A percentile compares a stretch with the other conserved stretches of the same genome.
These are phyloP conservation scores for Geum urbanum DNA, from an alignment of 306 rosid genomes.

Conservation along the genomic window DNA sequence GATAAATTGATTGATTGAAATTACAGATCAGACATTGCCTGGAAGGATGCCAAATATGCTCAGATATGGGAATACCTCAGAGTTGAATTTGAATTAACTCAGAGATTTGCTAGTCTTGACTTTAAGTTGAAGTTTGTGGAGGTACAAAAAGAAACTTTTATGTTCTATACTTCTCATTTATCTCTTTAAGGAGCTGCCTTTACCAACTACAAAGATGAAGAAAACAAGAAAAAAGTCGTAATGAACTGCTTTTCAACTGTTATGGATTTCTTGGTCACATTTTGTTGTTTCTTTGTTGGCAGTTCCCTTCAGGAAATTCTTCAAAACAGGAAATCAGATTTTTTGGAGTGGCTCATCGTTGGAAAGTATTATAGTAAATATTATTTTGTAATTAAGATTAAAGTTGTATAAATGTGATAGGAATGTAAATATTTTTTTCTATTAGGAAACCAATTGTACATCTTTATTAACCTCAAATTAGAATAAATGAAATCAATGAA, in stretches of 20 bases:
- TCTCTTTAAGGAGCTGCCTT: neutral
- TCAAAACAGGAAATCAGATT: slow-evolving; percentile 92
- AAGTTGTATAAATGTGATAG: too few species aligned
- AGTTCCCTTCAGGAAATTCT: slow-evolving; percentile 96
- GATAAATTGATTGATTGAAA: slow-evolving; percentile 15
- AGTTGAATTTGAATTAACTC: slow-evolving; percentile 91
- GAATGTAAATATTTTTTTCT: too few species aligned
- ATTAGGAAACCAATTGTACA: too few species aligned
- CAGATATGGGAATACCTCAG: slow-evolving; percentile 99
- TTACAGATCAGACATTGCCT: slow-evolving; percentile 91
- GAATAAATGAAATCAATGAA: too few species aligned
- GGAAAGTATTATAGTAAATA: too few species aligned
- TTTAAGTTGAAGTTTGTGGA: slow-evolving; percentile 98
- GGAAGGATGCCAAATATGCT: slow-evolving; percentile 99
- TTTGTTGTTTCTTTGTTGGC: slow-evolving; percentile 42
- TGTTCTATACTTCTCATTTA: neutral
- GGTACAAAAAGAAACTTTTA: slow-evolving; percentile 33
- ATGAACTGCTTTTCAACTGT: neutral
- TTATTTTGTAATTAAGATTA: too few species aligned
- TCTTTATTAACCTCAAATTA: too few species aligned
- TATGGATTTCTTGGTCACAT: neutral
- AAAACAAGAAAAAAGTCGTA: too few species aligned
- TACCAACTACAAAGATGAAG: too few species aligned
- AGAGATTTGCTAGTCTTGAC: slow-evolving; percentile 92
- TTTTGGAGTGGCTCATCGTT: slow-evolving; percentile 93